Base-by-base conservation (phyloP, 140 eudicot genomes). In the Stevia rebaudiana region DNA sequence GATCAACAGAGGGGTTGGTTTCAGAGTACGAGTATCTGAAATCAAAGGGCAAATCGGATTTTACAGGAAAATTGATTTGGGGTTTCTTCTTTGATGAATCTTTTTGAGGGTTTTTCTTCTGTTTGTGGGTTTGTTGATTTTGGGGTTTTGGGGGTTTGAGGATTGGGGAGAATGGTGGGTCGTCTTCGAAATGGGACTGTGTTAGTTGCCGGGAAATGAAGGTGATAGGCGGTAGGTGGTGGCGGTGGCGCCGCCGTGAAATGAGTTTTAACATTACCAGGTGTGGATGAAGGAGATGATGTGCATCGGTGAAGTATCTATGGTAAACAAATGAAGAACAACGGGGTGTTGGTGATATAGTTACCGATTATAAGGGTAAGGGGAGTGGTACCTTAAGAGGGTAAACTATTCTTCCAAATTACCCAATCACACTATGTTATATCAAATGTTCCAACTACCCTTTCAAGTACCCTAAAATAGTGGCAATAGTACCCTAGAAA, bases 1-100 rank as follows among this genome's bases (percentile, higher is more conserved):
- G 98, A 64, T 79, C 58, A 52, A 78, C 53, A 1, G 37, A 44
- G 0, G 82, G 76, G 81, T 81, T 80, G 59, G 68, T 61, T 77
- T 92, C 95, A 25, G 98, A 85, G 76, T 92, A 92, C 0, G 98
- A 92, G 78, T 92, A 85, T 36, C 76, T 69, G 68, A 92, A 92
- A 76, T 92, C 98, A 53, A 92, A 92, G 63, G 96, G 96, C 8
- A 92, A 53, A 8, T 80, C 73, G 13, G 95, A 78, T 9, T 69
- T 78, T 21, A 83, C 6, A 0, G 92, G 92, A 37, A 52, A 50
- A 3, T 51, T 51, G 40, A 21, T 59, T 9, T 61, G 54, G 57
- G 74, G 68, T 41, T 71, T 67, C 21, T 63, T 11, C 31, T 76
- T 41, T 12, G 72, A 42, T 25, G 35, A n/a, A n/a, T 60, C 54